Evolutionary conservation across 1,284 basidiomycete species (phyloP).

Genomic region (Apiotrichum laibachii): DNA sequence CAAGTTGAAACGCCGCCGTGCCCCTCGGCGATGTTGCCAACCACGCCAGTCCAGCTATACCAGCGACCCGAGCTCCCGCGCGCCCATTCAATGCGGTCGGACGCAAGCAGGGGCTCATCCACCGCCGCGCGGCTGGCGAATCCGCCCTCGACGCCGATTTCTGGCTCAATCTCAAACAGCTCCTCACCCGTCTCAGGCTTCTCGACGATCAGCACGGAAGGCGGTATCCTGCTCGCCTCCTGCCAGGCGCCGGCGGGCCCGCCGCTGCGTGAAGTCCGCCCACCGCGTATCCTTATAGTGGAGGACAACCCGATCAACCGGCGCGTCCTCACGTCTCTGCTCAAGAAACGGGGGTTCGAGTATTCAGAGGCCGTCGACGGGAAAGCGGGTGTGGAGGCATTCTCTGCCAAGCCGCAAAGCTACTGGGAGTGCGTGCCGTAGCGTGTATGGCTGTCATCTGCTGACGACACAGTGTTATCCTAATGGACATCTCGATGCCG

Average conservation of each 20-base stretch:
- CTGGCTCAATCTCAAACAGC: no score
- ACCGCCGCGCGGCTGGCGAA: no score
- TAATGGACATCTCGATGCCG: constrained; percentile 91
- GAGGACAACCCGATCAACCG: constrained; percentile 69
- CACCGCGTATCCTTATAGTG: constrained; percentile 66
- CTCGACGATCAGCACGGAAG: constrained; percentile 53
- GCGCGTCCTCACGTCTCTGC: constrained; percentile 67
- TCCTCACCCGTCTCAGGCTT: background rate
- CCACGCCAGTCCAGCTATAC: no score
- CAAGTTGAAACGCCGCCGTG: no score
- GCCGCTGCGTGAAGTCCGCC: constrained; percentile 1
- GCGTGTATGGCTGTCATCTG: background rate
- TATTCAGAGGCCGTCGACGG: constrained; percentile 62
- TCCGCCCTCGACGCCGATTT: no score
- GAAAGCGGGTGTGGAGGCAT: constrained; percentile 10
- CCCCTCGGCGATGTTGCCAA: no score
- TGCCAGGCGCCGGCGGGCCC: background rate
- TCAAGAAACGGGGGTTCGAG: constrained; percentile 66
- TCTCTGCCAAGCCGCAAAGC: constrained; percentile 7
- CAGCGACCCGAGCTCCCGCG: no score
- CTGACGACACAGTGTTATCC: constrained; percentile 64
- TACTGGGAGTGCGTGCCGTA: constrained; percentile 57
- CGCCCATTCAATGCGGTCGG: no score
- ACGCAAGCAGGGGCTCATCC: no score
- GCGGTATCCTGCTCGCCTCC: constrained; percentile 53